Conservation (phyloP, 352 stramenopile genomes). For the Pythium monospermum region DNA sequence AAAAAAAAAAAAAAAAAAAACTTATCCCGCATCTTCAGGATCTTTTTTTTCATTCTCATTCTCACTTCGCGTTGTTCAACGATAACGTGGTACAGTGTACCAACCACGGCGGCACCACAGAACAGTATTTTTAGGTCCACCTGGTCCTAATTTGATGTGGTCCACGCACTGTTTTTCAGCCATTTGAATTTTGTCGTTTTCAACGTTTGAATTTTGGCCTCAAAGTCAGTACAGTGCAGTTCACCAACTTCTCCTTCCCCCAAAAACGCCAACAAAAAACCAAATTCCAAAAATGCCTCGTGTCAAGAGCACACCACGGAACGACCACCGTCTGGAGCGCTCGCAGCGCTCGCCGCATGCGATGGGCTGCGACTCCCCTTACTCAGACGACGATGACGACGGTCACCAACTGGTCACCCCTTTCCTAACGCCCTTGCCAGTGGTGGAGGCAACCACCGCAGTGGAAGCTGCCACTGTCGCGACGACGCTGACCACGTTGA, state of each 20-base stretch:
- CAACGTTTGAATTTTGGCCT: constrained; percentile 19
- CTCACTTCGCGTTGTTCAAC: too few species aligned
- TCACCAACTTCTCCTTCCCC: neutral
- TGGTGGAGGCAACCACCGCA: neutral
- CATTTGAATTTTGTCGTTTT: constrained; percentile 15
- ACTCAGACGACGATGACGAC: constrained; percentile 4
- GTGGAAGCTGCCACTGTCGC: neutral
- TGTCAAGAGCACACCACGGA: constrained; percentile 8
- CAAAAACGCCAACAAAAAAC: neutral
- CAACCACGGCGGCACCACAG: too few species aligned
- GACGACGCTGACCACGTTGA: neutral
- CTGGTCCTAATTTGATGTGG: neutral
- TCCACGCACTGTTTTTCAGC: constrained; percentile 3
- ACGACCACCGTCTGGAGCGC: constrained; percentile 10
- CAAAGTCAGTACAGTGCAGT: constrained; percentile 11
- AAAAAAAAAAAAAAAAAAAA: too few species aligned
- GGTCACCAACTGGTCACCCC: neutral
- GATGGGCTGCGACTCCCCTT: constrained; percentile 3
- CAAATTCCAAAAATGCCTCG: constrained; percentile 4
- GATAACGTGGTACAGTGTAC: too few species aligned
- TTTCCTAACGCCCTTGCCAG: too few species aligned
- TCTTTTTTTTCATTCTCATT: too few species aligned
- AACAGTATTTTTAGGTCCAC: too few species aligned
- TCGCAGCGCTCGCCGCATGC: too few species aligned
- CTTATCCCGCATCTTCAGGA: too few species aligned